Evolutionary conservation across 495 filamentous ascomycete species (phyloP), one percentile per base, ranked within the genome.

Genomic region (Saxophila tyrrhenica): DNA sequence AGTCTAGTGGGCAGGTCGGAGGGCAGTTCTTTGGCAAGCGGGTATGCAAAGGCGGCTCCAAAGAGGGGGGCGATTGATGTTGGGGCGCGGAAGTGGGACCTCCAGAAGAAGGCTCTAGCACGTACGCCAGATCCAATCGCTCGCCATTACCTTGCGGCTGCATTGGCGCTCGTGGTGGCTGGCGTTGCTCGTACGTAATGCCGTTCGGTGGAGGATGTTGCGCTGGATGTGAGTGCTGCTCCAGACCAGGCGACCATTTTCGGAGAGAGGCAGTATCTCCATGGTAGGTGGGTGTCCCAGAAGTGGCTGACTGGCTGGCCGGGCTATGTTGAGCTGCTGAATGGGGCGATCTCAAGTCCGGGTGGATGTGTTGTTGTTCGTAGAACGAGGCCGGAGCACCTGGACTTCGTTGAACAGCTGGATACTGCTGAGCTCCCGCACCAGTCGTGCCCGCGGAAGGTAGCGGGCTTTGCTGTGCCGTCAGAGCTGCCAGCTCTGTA

Each of bases 1-100:
- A 72, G 63, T 92, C 88, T 8, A 92, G 72, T 0, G 86, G 76
- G 64, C 84, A 89, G 7, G 81, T 85, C 1, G 87, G 75, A 8
- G 73, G 35, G 11, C 42, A 52, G 39, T 61, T 54, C 32, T 21
- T 41, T 3, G 58, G 50, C 15, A 50, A 13, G 13, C 54, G 15
- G 3, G 50, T 24, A 15, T 46, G 51, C 2, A 54, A 9, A 1
- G 58, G 85, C 84, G 35, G 10, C 19, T 50, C 48, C 3, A 13
- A 39, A 25, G 29, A 24, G 1, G 46, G 50, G 1, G 48, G 47
- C 17, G 51, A 39, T 5, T 9, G 13, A 11, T 25, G 17, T 19
- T 25, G 23, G n/a, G 44, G 8, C 8, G 21, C 44, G 17, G 47
- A 42, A 48, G n/a, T 39, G 25, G 56, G 2, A 5, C 24, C 52